phyloP scores from a whole-genome alignment of 495 filamentous ascomycete genomes.

The Aspergillus sclerotioniger region DNA sequence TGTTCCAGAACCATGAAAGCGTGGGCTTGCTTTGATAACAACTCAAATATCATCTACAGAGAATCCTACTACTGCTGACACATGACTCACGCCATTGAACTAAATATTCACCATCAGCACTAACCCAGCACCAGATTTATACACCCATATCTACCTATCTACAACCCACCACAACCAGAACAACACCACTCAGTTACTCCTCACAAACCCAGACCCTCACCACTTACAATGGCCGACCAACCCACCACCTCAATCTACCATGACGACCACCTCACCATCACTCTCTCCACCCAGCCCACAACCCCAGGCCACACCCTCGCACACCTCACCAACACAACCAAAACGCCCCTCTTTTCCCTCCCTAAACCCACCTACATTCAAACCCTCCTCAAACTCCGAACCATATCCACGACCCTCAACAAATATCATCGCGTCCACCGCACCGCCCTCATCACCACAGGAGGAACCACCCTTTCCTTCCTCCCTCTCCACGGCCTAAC shows the following conservation, averaged over 20 bases:
- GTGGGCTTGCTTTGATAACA: too few species aligned
- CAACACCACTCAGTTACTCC: neutral
- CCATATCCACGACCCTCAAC: neutral
- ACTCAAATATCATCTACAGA: too few species aligned
- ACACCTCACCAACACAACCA: slow-evolving; percentile 1
- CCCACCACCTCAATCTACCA: slow-evolving; percentile 5
- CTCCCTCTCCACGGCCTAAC: slow-evolving; percentile 8
- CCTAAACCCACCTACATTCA: neutral
- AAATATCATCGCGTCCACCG: neutral
- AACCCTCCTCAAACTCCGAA: neutral
- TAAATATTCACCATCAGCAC: neutral
- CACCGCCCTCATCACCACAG: slow-evolving; percentile 8
- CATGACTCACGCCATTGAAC: neutral
- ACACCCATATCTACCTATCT: neutral
- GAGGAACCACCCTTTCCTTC: neutral
- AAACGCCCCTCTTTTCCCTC: slow-evolving; percentile 1
- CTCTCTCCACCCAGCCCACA: slow-evolving; percentile 1
- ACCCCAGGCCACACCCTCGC: slow-evolving; percentile 10
- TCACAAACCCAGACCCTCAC: neutral
- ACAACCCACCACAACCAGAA: neutral
- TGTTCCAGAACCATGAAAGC: too few species aligned
- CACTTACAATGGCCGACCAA: slow-evolving; percentile 1
- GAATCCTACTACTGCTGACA: too few species aligned
- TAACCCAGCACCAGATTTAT: neutral
- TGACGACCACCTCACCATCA: neutral